These are phyloP conservation scores for Colletotrichum sp. DNA, from an alignment of 2,329 filamentous ascomycete genomes.

Conservation along the genomic window DNA sequence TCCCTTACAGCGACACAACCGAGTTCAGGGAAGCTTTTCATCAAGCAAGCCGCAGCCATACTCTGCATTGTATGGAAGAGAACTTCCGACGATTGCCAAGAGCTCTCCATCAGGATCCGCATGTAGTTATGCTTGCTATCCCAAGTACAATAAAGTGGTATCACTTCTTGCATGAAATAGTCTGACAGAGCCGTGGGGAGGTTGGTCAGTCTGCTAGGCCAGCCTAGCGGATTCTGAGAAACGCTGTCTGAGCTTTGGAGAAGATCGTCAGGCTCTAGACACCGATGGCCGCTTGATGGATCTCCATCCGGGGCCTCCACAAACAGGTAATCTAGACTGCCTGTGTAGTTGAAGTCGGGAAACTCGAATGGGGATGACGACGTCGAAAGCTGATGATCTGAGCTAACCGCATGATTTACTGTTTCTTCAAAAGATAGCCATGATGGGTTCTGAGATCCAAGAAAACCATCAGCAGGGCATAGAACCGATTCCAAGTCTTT, in stretches of 20 bases:
- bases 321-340: background rate
- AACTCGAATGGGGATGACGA: background rate
- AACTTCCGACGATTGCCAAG: background rate
- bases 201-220: background rate
- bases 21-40: background rate
- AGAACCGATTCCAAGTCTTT: background rate
- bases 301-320: background rate
- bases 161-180: background rate
- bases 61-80: background rate
- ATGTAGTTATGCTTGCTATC: background rate
- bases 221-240: background rate
- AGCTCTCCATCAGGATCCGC: background rate
- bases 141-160: background rate
- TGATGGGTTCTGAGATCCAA: background rate
- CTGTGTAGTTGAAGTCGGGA: background rate
- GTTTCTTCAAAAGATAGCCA: background rate
- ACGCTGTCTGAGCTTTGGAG: background rate
- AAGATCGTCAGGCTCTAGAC: background rate
- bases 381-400: background rate
- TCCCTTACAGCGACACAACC: background rate
- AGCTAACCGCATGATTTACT: background rate
- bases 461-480: accelerated
- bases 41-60: background rate
- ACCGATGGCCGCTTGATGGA: accelerated
- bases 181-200: background rate